Base-by-base conservation (phyloP, 257 asterid genomes). In the Datura wrightii region DNA sequence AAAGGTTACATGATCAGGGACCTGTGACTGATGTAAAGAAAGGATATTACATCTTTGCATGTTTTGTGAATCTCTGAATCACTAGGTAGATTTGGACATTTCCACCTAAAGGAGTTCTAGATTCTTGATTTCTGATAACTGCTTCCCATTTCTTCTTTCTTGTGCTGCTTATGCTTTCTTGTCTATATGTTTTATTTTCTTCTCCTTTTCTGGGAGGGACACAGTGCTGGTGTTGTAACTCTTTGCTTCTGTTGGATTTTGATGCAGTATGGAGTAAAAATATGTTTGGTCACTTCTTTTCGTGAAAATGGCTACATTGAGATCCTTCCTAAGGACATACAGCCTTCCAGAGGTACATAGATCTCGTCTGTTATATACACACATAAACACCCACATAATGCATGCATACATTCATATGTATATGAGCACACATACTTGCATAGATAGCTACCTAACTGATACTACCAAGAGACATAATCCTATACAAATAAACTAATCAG, bases 231-330 rank as follows among this genome's bases (percentile, higher is more conserved):
- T 39, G 50, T 37, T 67, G 50, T 67, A 67, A 67, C 50, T 67
- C 50, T 67, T 67, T 39, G 37, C 34, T 39, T 41, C 36, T 37
- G 80, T 39, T 82, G 76, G 34, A 18, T 19, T 46, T 63, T 58
- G 39, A 63, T 89, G 89, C 85, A 96, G 99, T 94, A 92, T 86
- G 96, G 86, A 84, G 97, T 92, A 56, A 96, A 94, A 86, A 93
- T 96, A 70, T 94, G 98, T 87, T 85, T 96, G 83, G 94, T 96
- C 82, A 96, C 98, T 79, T 94, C 99, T 16, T 96, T 96, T 16
- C 93, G 97, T 6, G 98, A 96, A 58, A 90, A 92, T 56, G 79
- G 93, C 88, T 96, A 92, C 88, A 92, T 94, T 54, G 99, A 96
- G 87, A 96, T 96, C 87, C 94, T 96, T 84, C 98, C 98, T 1